A percentile compares a stretch with the other conserved stretches of the same genome.
Evolutionary conservation across 192 early-diverging fungal species (phyloP).

Genomic region (Pilobolus umbonatus): DNA sequence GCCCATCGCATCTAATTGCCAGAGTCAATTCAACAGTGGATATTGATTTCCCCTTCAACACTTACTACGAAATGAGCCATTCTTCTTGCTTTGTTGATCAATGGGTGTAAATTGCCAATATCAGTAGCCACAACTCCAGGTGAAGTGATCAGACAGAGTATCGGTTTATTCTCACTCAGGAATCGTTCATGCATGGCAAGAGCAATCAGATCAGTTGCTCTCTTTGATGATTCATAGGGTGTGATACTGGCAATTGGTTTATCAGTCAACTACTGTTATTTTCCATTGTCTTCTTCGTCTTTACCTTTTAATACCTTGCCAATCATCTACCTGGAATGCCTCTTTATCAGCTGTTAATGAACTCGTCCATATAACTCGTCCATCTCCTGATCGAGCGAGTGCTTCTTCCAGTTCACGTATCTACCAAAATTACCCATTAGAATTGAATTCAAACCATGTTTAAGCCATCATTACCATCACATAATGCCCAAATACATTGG

Average conservation of each 20-base stretch:
- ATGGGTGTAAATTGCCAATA: constrained; percentile 39
- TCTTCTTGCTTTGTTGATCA: constrained; percentile 25
- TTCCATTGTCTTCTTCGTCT: neutral
- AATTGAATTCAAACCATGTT: neutral
- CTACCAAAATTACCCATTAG: constrained; percentile 24
- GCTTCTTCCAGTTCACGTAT: constrained; percentile 44
- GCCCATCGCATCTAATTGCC: constrained; percentile 26
- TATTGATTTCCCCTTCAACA: neutral
- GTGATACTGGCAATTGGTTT: constrained; percentile 7
- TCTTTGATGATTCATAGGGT: constrained; percentile 57
- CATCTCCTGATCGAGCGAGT: constrained; percentile 33
- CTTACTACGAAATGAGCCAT: constrained; percentile 26
- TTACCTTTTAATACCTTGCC: constrained; percentile 45
- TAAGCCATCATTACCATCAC: constrained; percentile 36
- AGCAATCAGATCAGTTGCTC: constrained; percentile 43
- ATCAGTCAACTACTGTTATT: constrained; percentile 1
- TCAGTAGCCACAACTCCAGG: constrained; percentile 53
- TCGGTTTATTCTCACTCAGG: constrained; percentile 12
- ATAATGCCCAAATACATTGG: constrained; percentile 58
- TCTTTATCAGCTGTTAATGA: constrained; percentile 38
- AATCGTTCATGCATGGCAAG: constrained; percentile 36
- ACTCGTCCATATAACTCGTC: constrained; percentile 53
- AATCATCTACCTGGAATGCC: constrained; percentile 37
- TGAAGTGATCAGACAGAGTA: constrained; percentile 43
- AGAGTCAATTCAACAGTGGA: neutral